Conservation (phyloP, 1,139 yeast species). For the Yamadazyma dendronema region DNA sequence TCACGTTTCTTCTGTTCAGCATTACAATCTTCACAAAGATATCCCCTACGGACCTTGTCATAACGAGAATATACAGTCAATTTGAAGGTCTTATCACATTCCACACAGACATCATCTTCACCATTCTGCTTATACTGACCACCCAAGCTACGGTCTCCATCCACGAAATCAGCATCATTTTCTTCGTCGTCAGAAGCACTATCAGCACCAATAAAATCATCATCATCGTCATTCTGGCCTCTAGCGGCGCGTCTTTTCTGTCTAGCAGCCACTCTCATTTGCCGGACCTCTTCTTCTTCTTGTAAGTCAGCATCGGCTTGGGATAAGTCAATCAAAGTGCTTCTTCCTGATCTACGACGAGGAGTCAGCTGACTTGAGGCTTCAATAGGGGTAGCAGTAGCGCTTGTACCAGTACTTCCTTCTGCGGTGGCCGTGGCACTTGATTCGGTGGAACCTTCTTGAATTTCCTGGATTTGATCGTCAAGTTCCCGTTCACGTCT, state of each 20-base stretch:
- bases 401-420: neutral
- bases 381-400: neutral
- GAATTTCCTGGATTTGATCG: neutral
- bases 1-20: slow-evolving; percentile 43
- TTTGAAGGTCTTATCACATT: slow-evolving; percentile 55
- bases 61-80: slow-evolving; percentile 66
- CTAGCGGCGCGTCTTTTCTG: slow-evolving; percentile 32
- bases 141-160: slow-evolving; percentile 24
- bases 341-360: slow-evolving; percentile 7
- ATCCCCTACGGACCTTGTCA: slow-evolving; percentile 49
- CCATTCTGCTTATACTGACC: slow-evolving; percentile 37
- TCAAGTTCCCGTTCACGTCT: slow-evolving; percentile 40
- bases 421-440: too few relatives aligned
- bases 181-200: slow-evolving; percentile 22
- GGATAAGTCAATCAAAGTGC: slow-evolving; percentile 25
- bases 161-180: slow-evolving; percentile 29
- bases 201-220: slow-evolving; percentile 17
- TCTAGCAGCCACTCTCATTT: slow-evolving; percentile 24
- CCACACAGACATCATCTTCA: slow-evolving; percentile 53
- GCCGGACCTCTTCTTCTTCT: slow-evolving; percentile 27
- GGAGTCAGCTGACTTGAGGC: neutral
- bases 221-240: slow-evolving; percentile 17
- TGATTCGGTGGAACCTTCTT: too few relatives aligned
- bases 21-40: slow-evolving; percentile 68
- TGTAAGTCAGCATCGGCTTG: slow-evolving; percentile 10